Evolutionary conservation across 768 basidiomycete genomes (phyloP), one percentile per base, ranked within the genome.

Genomic region (Lactarius pseudohatsudake): DNA sequence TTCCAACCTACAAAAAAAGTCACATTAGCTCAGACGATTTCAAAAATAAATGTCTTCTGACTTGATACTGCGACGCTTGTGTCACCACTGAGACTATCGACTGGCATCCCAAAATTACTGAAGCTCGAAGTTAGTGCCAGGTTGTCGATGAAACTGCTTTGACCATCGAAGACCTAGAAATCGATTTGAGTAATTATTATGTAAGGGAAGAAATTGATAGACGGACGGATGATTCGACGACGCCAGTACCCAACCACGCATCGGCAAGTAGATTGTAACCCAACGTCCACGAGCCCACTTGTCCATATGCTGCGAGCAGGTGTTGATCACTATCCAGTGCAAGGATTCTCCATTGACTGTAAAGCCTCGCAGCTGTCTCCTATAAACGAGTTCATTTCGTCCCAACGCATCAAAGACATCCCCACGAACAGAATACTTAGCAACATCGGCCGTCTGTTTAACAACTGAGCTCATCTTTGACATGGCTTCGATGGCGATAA

Each of bases 401-500:
- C 9, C 11, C 11, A 47, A 45, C 22, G 20, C 16, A 38, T 28
- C 26, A 32, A 22, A 36, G 7, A 20, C 28, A 7, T 50, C 22
- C 15, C 26, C 15, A 72, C 76, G 13, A 26, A 76, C 77, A 8
- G 61, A 58, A 58, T 74, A 79, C 56, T 74, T 66, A 11, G 56
- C 30, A 0, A 66, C 72, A 4, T 75, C 72, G 2, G 34, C 56
- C 1, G 36, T n/a, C 7, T 75, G 36, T 2, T 72, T 71, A 18
- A 76, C 55, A 3, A 71, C 62, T 4, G 74, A 69, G 6, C 80
- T 79, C 47, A 90, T 85, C 66, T 84, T 77, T 3, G 83, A 79
- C 86, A 89, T 88, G 3, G 84, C 85, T 67, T 82, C 76, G 72
- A 89, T 86, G 4, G 86, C 87, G 57, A 88, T 76, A 64, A 88